These are phyloP conservation scores for Fusarium buxicola DNA, from an alignment of 2,329 filamentous ascomycete species.

Conservation along the genomic window DNA sequence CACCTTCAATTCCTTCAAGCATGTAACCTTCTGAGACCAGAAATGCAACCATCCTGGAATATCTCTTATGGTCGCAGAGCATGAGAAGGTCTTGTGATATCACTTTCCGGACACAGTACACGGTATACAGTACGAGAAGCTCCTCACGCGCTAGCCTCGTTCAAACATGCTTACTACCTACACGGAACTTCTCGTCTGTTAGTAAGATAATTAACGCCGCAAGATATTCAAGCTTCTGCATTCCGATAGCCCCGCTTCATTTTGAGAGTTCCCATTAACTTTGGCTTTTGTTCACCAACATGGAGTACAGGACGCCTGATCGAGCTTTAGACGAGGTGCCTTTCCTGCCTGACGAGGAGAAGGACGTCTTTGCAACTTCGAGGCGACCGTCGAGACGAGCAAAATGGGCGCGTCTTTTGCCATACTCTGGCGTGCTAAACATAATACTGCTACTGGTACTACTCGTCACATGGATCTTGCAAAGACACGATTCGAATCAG, in stretches of 20 bases:
- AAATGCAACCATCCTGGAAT: constrained; percentile 2
- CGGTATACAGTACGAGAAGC: background rate
- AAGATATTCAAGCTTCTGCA: background rate
- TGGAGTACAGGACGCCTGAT: background rate
- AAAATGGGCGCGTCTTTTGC: background rate
- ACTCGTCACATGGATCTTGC: background rate
- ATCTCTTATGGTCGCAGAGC: background rate
- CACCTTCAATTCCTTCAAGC: background rate
- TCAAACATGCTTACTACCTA: background rate
- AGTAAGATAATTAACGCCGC: no score
- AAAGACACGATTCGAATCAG: background rate
- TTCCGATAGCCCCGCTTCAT: background rate
- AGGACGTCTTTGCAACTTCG: background rate
- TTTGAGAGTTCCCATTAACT: background rate
- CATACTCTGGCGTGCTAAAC: constrained; percentile 6
- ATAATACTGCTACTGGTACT: background rate
- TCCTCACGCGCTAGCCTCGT: background rate
- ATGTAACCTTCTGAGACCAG: background rate
- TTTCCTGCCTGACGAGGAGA: constrained; percentile 6
- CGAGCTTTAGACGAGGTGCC: constrained; percentile 1
- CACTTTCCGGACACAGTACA: background rate
- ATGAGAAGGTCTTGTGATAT: background rate
- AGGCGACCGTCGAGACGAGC: background rate
- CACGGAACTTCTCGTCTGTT: background rate
- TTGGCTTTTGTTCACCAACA: background rate